A percentile compares a stretch with the other conserved stretches of the same genome.
phyloP scores from a whole-genome alignment of 768 basidiomycete genomes.

The Tricholoma sp. region DNA sequence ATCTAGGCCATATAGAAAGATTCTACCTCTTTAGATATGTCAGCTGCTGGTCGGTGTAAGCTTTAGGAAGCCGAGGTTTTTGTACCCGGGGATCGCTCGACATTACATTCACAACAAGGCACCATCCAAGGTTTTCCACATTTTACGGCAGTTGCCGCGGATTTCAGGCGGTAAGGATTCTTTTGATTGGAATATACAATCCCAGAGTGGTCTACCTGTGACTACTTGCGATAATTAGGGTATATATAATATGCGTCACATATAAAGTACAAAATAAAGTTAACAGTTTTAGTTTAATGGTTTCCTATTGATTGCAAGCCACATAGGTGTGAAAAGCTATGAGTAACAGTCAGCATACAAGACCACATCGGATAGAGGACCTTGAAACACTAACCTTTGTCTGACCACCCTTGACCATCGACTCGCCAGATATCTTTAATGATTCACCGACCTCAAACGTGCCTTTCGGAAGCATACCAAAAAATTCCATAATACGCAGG shows the following conservation, averaged over 20 bases:
- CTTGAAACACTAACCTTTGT: slow-evolving; percentile 55
- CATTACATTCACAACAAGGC: slow-evolving; percentile 22
- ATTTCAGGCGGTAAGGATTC: slow-evolving; percentile 9
- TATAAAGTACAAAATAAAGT: background rate
- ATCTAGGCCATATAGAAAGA: slow-evolving; percentile 7
- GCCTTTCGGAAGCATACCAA: slow-evolving; percentile 85
- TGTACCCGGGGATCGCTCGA: slow-evolving; percentile 58
- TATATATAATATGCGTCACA: slow-evolving; percentile 10
- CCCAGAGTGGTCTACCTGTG: slow-evolving; percentile 3
- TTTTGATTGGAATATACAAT: background rate
- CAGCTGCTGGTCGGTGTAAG: slow-evolving; percentile 60
- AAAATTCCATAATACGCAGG: slow-evolving; percentile 68
- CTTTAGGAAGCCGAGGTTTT: slow-evolving; percentile 61
- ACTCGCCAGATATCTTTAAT: slow-evolving; percentile 73
- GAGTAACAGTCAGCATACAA: slow-evolving; percentile 5
- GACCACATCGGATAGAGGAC: background rate
- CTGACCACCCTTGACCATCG: slow-evolving; percentile 81
- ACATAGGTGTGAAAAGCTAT: slow-evolving; percentile 88
- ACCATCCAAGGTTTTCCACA: slow-evolving; percentile 15
- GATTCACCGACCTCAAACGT: slow-evolving; percentile 88
- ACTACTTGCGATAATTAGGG: slow-evolving; percentile 9
- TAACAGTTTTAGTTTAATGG: slow-evolving; percentile 31
- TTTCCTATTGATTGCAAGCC: slow-evolving; percentile 59
- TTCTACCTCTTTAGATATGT: slow-evolving; percentile 47
- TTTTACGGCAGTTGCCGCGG: slow-evolving; percentile 27